Conservation (phyloP, 2,329 filamentous ascomycete genomes). For the Penicillium sumatraense region DNA sequence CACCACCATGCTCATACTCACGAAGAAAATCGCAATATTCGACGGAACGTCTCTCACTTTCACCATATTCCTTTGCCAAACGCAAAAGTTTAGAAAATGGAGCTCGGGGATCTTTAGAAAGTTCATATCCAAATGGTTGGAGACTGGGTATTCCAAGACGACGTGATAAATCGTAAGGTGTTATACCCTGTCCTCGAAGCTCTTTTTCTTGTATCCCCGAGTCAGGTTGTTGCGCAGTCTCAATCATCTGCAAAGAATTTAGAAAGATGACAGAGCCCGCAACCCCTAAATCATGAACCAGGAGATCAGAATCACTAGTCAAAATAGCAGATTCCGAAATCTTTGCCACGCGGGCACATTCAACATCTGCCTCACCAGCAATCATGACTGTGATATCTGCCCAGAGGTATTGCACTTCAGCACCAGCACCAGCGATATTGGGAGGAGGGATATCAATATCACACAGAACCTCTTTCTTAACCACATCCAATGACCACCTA, state of each 20-base stretch:
- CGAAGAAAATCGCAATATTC: slow-evolving; percentile 38
- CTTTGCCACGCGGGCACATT: slow-evolving; percentile 71
- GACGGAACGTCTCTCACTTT: slow-evolving; percentile 13
- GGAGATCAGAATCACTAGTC: slow-evolving; percentile 85
- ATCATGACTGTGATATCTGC: slow-evolving; percentile 61
- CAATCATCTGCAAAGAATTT: slow-evolving; percentile 59
- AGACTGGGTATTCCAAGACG: slow-evolving; percentile 41
- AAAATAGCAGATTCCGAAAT: slow-evolving; percentile 63
- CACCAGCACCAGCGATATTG: slow-evolving; percentile 20
- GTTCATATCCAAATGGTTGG: slow-evolving; percentile 45
- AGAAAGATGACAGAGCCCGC: slow-evolving; percentile 70
- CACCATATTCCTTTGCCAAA: slow-evolving; percentile 30
- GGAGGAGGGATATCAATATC: no score
- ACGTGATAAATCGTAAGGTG: slow-evolving; percentile 38
- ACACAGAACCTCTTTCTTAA: slow-evolving; percentile 27
- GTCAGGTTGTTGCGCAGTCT: slow-evolving; percentile 13
- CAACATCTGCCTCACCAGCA: slow-evolving; percentile 82
- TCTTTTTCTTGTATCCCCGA: no score
- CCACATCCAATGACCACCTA: slow-evolving; percentile 53
- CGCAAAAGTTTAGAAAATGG: slow-evolving; percentile 37
- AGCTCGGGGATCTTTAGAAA: slow-evolving; percentile 36
- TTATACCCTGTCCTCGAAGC: slow-evolving; percentile 43
- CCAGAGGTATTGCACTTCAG: slow-evolving; percentile 35
- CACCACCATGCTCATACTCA: slow-evolving; percentile 36
- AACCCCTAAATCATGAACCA: slow-evolving; percentile 71